Base-by-base conservation (phyloP, 1,284 basidiomycete genomes). In the Filobasidium uniguttulatum region DNA sequence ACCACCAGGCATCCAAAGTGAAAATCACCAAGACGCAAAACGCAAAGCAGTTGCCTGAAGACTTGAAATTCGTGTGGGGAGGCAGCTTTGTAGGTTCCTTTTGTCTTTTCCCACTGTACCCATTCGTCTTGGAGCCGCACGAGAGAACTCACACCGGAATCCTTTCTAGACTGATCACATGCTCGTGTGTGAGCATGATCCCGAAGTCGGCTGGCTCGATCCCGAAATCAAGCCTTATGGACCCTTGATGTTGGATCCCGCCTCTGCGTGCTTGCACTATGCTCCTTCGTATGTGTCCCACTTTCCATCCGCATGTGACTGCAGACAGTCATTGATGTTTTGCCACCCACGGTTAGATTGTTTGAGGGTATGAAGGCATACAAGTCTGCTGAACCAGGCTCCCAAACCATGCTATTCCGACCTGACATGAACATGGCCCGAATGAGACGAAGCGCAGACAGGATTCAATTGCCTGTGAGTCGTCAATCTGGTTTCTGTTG, bases 351-450 rank as follows among this genome's bases (percentile, higher is more conserved):
- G 14, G 20, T 38, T 1, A 83, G 77, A 55, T 71, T 85, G 3
- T 91, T 89, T 56, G 87, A 91, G 64, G 88, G 88, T 1, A 83
- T 90, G 81, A 91, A 93, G 75, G 87, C 86, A 1, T 88, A 86
- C 71, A 67, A 82, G 77, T 49, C 77, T 73, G 14, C 28, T 12
- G 26, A 76, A 77, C 59, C 84, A 73, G 46, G 43, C 17, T 29
- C 46, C 1, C 75, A 71, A 57, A 73, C 78, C 0, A 71, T 81
- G 1, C 66, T 90, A 30, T 91, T 90, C 71, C 72, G 87, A 15
- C 85, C 87, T 0, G 74, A 84, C 12, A 70, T 78, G 61, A 90
- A 90, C 66, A 86, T 89, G 83, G 74, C 74, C 26, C 77, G 87
- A 20, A 75, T 90, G 65, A 72, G 74, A 23, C 69, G 72, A 4